Evolutionary conservation across 768 basidiomycete genomes (phyloP).

Genomic region (Trametes cubensis): DNA sequence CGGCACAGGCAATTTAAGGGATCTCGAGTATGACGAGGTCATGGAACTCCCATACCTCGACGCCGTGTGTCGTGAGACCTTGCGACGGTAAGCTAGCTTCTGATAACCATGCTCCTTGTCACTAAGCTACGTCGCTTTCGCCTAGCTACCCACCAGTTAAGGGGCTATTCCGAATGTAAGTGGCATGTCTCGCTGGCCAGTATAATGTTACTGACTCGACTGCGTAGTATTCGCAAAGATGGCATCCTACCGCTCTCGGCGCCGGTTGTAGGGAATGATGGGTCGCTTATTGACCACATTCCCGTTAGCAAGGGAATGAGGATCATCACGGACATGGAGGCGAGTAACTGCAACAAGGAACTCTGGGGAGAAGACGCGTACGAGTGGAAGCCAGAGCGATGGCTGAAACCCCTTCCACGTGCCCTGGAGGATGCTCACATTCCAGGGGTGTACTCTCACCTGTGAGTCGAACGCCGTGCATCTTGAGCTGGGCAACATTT

Average conservation of each 20-base stretch:
- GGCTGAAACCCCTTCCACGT: slow-evolving; percentile 14
- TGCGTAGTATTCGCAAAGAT: slow-evolving; percentile 35
- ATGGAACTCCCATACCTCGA: slow-evolving; percentile 62
- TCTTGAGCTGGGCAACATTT: background rate
- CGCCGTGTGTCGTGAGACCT: slow-evolving; percentile 58
- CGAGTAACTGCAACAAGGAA: slow-evolving; percentile 53
- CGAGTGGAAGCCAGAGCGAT: slow-evolving; percentile 50
- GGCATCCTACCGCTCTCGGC: slow-evolving; percentile 58
- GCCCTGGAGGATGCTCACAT: slow-evolving; percentile 11
- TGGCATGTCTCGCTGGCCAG: background rate
- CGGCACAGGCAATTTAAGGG: slow-evolving; percentile 34
- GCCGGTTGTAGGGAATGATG: slow-evolving; percentile 45
- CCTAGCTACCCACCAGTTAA: slow-evolving; percentile 2
- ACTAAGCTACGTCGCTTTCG: background rate
- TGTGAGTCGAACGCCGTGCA: slow-evolving; percentile 9
- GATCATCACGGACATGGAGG: slow-evolving; percentile 44
- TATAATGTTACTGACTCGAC: background rate
- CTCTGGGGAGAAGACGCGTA: slow-evolving; percentile 39
- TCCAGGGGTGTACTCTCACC: slow-evolving; percentile 18
- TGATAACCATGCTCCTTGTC: background rate
- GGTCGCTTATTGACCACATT: slow-evolving; percentile 42
- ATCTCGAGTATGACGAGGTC: slow-evolving; percentile 29
- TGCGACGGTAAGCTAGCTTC: slow-evolving; percentile 38
- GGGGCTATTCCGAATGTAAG: slow-evolving; percentile 3
- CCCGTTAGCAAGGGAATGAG: slow-evolving; percentile 48